Base-by-base conservation (phyloP, 2,329 filamentous ascomycete species). In the Hypoxylon sp. region DNA sequence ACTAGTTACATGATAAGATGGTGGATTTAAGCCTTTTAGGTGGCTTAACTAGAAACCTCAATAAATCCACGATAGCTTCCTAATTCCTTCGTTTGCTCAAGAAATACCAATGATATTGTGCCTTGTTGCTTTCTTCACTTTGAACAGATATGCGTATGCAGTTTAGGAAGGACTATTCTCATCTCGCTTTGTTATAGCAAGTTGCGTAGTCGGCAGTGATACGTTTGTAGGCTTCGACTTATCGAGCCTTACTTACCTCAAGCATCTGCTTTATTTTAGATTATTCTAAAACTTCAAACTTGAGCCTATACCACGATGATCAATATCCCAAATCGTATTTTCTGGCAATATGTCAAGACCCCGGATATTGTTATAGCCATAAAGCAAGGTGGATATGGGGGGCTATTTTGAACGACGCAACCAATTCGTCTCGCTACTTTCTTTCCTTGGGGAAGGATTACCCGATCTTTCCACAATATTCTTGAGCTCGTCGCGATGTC, bases 341-440 rank as follows among this genome's bases (percentile, higher is more conserved):
- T 14, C 14, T 33, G 3, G n/a, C 10, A 11, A 19, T 33, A n/a
- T 31, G 9, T 11, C 5, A 26, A 44, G 11, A 14, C 37, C 8
- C 19, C 6, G 3, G 26, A 4, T 59, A 31, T 48, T 39, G 42
- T 54, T 59, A 53, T 4, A 47, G 13, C 47, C 50, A 53, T 42
- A 44, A 19, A 63, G 14, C 46, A 35, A 17, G 17, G 8, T 24
- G 31, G 37, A n/a, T 62, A 48, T 39, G 26, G 22, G 11, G 31
- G 29, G 6, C 29, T 58, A 66, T 50, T 59, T 66, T 11, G 59
- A 64, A 48, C 51, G 59, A 26, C 59, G 59, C 14, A 54, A 57
- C 69, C 69, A 69, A 37, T 51, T 53, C 22, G 11, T 31, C 24
- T 58, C 66, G n/a, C 53, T 19, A 39, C 19, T 52, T 4, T 11